Percentiles rank a stretch among this genome's conserved stretches.
These are phyloP conservation scores for Aeminium ludgeri DNA, from an alignment of 495 filamentous ascomycete genomes.

Conservation along the genomic window DNA sequence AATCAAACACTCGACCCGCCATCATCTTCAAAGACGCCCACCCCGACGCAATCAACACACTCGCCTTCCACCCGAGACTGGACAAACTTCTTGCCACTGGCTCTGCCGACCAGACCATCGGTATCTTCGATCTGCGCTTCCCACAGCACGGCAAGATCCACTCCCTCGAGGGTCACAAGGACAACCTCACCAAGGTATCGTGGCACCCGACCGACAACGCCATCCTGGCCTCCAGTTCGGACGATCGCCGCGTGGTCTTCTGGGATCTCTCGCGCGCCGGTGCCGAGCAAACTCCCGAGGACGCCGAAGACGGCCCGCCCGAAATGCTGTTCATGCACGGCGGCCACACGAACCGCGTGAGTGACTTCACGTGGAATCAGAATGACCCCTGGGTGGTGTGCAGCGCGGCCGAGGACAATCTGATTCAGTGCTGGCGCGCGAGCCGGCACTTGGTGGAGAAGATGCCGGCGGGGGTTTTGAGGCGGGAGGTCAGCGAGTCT, in stretches of 20 bases:
- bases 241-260: conserved; percentile 85
- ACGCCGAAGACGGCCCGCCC: conserved; percentile 90
- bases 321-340: conserved; percentile 99
- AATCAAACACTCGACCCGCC: conserved; percentile 42
- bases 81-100: conserved; percentile 82
- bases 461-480: conserved; percentile 7
- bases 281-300: conserved; percentile 86
- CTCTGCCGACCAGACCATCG: conserved; percentile 87
- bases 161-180: conserved; percentile 65
- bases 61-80: conserved; percentile 79
- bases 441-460: conserved; percentile 70
- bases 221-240: conserved; percentile 76
- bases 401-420: conserved; percentile 89
- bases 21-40: conserved; percentile 47
- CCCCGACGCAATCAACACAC: conserved; percentile 78
- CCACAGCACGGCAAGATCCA: conserved; percentile 64
- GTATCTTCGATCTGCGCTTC: conserved; percentile 74
- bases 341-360: conserved; percentile 88
- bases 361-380: conserved; percentile 93
- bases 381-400: conserved; percentile 92
- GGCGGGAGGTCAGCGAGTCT: conserved; percentile 16
- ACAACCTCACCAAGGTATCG: conserved; percentile 73
- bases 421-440: conserved; percentile 95
- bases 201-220: conserved; percentile 86
- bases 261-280: conserved; percentile 88